Base-by-base conservation (phyloP, 257 asterid genomes). In the Forsythia viridissima region DNA sequence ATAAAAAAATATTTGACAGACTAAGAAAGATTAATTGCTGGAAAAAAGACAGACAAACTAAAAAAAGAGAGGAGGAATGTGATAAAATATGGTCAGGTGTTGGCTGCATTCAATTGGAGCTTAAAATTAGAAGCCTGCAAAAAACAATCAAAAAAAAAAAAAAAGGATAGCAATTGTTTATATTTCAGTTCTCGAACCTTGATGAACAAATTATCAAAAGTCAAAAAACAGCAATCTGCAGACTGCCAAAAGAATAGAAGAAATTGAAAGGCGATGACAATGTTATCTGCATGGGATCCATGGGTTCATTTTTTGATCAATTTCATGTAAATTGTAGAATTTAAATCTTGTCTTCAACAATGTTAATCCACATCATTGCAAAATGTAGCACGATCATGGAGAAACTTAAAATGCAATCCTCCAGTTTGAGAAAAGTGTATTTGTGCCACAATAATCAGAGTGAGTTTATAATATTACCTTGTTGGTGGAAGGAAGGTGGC, bases 401-500 rank as follows among this genome's bases (percentile, higher is more conserved):
- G 13, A 36, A 81, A 59, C 21, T 12, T 43, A 43, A 2, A 43
- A 41, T 30, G 34, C 34, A 30, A 30, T 30, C 34, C 34, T 30
- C 34, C 21, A 57, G 61, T 42, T 30, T 36, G 69, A 43, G 55
- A 39, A 15, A 43, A 18, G 66, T 43, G 59, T 63, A 41, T 8
- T 10, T 21, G 39, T n/a, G 39, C 37, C 21, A 75, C 6, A 55
- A 37, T 7, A 6, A 52, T 42, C 6, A 57, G 24, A 73, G 55
- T 13, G 24, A 73, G 55, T 13, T 42, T 24, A 21, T 11, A 3
- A 75, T 36, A 61, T 67, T 61, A 84, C 90, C 87, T 79, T 81
- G 89, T 37, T 78, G 77, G 57, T 71, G 75, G 72, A 61, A 61
- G 82, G 74, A 43, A 30, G 79, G 73, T 74, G 82, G 55, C 76